A percentile compares a stretch with the other conserved stretches of the same genome.
phyloP scores from a whole-genome alignment of 768 basidiomycete species.

The Tulasnella sp. region DNA sequence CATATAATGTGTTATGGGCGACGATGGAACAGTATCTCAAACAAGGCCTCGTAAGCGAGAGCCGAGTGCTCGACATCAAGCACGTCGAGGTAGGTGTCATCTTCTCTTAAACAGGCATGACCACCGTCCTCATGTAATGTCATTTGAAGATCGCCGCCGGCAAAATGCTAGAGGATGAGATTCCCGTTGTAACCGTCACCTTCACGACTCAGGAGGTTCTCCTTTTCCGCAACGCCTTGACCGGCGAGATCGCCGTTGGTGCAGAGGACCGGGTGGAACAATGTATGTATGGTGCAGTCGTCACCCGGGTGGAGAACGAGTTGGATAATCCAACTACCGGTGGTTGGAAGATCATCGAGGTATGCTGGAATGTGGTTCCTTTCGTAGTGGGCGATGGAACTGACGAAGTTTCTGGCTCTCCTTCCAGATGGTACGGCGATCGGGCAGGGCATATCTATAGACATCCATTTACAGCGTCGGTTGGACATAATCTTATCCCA shows the following conservation, averaged over 20 bases:
- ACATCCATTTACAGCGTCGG: constrained; percentile 8
- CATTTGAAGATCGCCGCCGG: constrained; percentile 65
- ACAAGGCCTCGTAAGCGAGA: constrained; percentile 87
- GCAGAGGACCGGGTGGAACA: constrained; percentile 89
- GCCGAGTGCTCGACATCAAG: constrained; percentile 93
- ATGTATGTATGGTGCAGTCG: constrained; percentile 85
- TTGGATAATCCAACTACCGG: constrained; percentile 89
- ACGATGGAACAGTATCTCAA: constrained; percentile 91
- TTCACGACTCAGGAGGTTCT: constrained; percentile 94
- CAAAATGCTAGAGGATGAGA: constrained; percentile 78
- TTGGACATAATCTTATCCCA: constrained; percentile 12
- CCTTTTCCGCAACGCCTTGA: constrained; percentile 84
- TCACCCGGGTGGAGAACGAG: constrained; percentile 85
- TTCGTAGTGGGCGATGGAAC: not conserved
- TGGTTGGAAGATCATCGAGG: constrained; percentile 98
- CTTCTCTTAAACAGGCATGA: not conserved
- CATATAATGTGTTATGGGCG: constrained; percentile 97
- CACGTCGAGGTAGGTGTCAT: constrained; percentile 79
- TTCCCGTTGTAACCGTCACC: constrained; percentile 87
- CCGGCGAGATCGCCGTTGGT: constrained; percentile 81
- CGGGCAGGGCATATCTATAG: not conserved
- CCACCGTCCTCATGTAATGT: not conserved
- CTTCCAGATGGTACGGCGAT: constrained; percentile 18
- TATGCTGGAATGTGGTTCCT: constrained; percentile 41
- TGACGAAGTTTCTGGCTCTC: not conserved